These are phyloP conservation scores for Strigomonas galati DNA, from an alignment of 208 protist species.

Conservation along the genomic window DNA sequence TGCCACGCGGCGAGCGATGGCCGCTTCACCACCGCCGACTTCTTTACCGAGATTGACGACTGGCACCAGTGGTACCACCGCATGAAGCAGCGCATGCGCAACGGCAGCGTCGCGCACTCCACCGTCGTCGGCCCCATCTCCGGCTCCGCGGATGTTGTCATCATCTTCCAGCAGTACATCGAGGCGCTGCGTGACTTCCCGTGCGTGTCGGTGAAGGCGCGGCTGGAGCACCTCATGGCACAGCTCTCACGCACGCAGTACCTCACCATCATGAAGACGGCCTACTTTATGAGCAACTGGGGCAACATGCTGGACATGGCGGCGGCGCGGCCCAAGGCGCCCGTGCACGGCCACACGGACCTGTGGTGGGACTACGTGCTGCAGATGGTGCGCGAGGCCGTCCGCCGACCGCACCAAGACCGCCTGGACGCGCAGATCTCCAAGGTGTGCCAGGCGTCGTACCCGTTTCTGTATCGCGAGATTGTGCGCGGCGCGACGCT, in stretches of 20 bases:
- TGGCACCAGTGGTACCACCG: constrained; percentile 63
- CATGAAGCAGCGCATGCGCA: constrained; percentile 68
- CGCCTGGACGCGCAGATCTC: constrained; percentile 57
- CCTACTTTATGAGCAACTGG: constrained; percentile 59
- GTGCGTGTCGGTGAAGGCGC: constrained; percentile 50
- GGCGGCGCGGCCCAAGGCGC: constrained; percentile 38
- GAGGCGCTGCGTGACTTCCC: constrained; percentile 49
- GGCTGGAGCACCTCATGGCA: constrained; percentile 59
- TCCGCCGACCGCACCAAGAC: constrained; percentile 36
- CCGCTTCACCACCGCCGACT: constrained; percentile 14
- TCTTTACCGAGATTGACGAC: constrained; percentile 43
- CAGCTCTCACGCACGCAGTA: constrained; percentile 80
- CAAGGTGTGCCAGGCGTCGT: constrained; percentile 54
- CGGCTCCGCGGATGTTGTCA: constrained; percentile 48
- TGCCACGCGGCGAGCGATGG: constrained; percentile 19
- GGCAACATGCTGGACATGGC: constrained; percentile 29
- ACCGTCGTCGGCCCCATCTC: constrained; percentile 79
- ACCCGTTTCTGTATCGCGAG: constrained; percentile 71
- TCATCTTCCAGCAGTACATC: constrained; percentile 76
- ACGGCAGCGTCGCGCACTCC: constrained; percentile 52
- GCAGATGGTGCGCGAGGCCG: constrained; percentile 35
- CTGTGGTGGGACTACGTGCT: constrained; percentile 80
- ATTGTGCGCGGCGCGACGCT: constrained; percentile 65
- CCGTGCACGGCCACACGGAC: constrained; percentile 48
- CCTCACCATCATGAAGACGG: constrained; percentile 48